Evolutionary conservation across 148 eudicot species (phyloP).

Genomic region (Amaranthus hypochondriacus): DNA sequence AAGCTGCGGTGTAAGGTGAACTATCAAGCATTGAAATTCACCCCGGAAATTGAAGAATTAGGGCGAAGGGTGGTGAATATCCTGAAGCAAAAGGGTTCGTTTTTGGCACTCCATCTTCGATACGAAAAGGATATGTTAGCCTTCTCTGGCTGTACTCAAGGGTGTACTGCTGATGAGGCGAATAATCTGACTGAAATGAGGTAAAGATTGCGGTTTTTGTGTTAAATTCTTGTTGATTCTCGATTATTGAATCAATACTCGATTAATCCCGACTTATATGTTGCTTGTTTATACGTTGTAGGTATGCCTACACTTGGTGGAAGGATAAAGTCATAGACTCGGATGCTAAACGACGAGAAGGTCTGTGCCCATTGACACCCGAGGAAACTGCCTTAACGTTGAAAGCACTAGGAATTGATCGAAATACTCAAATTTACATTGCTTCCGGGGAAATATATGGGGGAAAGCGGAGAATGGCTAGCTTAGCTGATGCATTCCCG

Average conservation of each 20-base stretch:
- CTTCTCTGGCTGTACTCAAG: constrained; percentile 75
- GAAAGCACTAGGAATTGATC: constrained; percentile 54
- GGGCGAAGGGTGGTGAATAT: constrained; percentile 53
- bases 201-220: constrained; percentile 16
- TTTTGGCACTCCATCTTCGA: constrained; percentile 67
- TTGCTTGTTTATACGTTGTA: constrained; percentile 11
- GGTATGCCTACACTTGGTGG: constrained; percentile 86
- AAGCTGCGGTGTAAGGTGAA: constrained; percentile 65
- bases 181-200: constrained; percentile 69
- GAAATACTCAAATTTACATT: constrained; percentile 53
- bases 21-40: constrained; percentile 56
- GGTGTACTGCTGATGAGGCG: constrained; percentile 54
- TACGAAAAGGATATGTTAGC: constrained; percentile 85
- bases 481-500: constrained; percentile 49
- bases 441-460: constrained; percentile 77
- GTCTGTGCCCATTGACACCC: constrained; percentile 71
- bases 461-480: constrained; percentile 52
- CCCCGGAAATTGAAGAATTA: constrained; percentile 61
- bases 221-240: too few relatives aligned
- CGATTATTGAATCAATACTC: too few relatives aligned
- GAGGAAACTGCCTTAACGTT: constrained; percentile 63
- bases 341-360: constrained; percentile 57
- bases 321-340: constrained; percentile 72
- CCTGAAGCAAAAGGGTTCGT: constrained; percentile 53
- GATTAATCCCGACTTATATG: too few relatives aligned